Evolutionary conservation across 208 protist genomes (phyloP), one percentile per base, ranked within the genome.

Genomic region (Tritrichomonas musculus): DNA sequence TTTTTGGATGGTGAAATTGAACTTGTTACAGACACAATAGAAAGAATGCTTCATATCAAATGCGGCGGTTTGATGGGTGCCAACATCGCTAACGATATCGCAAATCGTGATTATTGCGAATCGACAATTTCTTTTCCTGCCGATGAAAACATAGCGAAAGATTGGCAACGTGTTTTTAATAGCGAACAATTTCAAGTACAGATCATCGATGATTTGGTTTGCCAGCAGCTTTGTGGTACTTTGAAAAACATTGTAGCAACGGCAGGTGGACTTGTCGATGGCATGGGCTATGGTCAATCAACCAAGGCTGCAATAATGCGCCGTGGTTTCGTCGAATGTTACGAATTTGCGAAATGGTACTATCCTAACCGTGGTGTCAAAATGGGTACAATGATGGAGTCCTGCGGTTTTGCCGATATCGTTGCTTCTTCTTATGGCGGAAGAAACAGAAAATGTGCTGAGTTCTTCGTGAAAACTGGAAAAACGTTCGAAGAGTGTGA

Each of bases 381-480:
- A 4, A 49, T 93, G 8, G n/a, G 69, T 41, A 95, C 94, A 41
- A 66, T 95, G 47, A 50, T 94, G 20, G 94, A 95, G 65, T 80
- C 64, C 3, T 95, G 94, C 57, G 94, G 94, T 27, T 73, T 94
- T 30, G 94, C 77, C 27, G 94, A 94, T 82, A 47, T 95, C 8
- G 93, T 95, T 92, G 94, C 94, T 4, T 96, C 96, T 20, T 95
- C 95, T 92, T 94, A 73, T 93, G 94, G 95, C 65, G 96, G 96
- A 0, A 82, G 95, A 49, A 96, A 96, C 72, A 93, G 94, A 64
- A 96, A 96, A 93, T 93, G 93, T 77, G 94, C 95, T 41, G 93
- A 94, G 65, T 95, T 94, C 33, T 96, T 95, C 93, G 95, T 94
- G 4, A 93, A 72, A 66, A 44, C 92, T 17, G 94, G 93, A 39